Percentiles rank a stretch among this genome's conserved stretches.
Evolutionary conservation across 305 asterid genomes (phyloP).

Genomic region (Plantago lanceolata): DNA sequence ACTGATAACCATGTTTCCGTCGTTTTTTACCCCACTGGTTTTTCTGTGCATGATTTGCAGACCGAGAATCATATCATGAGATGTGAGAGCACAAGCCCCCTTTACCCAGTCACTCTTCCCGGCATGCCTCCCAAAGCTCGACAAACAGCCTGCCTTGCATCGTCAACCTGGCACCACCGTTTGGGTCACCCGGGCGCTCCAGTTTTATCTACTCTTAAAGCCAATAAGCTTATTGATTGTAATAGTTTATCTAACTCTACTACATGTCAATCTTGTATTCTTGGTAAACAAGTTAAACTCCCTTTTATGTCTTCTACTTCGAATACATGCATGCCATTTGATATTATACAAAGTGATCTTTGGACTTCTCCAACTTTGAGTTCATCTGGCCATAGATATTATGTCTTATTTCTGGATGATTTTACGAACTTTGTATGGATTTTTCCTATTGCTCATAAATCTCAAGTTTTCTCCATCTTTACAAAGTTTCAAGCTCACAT

Average conservation of each 20-base stretch:
- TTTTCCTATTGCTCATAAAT: background rate
- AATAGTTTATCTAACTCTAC: too few relatives aligned
- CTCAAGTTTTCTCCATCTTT: background rate
- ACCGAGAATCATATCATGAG: too few relatives aligned
- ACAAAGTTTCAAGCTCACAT: background rate
- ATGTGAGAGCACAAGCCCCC: too few relatives aligned
- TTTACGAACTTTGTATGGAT: background rate
- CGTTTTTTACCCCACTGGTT: too few relatives aligned
- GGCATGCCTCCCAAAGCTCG: too few relatives aligned
- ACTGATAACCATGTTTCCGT: too few relatives aligned
- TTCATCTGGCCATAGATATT: background rate
- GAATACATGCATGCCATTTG: too few relatives aligned
- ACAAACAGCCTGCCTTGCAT: too few relatives aligned
- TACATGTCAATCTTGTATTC: background rate
- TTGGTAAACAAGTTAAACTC: background rate
- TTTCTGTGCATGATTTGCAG: too few relatives aligned
- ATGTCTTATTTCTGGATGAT: background rate
- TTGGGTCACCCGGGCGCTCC: background rate
- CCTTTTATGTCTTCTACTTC: background rate
- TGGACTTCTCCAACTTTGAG: too few relatives aligned
- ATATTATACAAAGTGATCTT: background rate
- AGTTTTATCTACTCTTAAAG: background rate
- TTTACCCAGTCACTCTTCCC: too few relatives aligned
- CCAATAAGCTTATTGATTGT: too few relatives aligned
- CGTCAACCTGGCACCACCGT: background rate